phyloP scores from a whole-genome alignment of 441 rosid species.

The Populus hybrid region DNA sequence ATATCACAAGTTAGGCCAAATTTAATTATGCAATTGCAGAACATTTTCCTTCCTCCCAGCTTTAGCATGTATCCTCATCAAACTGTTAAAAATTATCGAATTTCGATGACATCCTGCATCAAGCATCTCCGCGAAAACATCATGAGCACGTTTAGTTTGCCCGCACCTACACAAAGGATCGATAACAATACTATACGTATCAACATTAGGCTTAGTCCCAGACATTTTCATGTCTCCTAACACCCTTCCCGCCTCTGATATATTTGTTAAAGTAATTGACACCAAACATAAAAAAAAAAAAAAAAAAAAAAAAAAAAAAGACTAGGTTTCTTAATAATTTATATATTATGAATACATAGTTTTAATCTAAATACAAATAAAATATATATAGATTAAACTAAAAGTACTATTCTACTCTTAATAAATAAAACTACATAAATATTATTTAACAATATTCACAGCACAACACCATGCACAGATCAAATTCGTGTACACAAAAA shows the following conservation, averaged over 20 bases:
- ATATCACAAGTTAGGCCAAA: no score
- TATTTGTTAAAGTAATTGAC: neutral
- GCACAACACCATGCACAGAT: slow-evolving; percentile 86
- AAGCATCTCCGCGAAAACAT: slow-evolving; percentile 81
- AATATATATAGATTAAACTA: no score
- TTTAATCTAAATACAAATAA: no score
- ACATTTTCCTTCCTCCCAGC: slow-evolving; percentile 82
- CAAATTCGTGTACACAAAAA: slow-evolving; percentile 66
- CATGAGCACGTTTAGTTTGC: slow-evolving; percentile 75
- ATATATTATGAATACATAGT: no score
- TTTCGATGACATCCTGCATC: slow-evolving; percentile 65
- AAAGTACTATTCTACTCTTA: no score
- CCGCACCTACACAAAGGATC: slow-evolving; percentile 80
- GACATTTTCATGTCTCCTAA: slow-evolving; percentile 71
- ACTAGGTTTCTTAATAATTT: no score
- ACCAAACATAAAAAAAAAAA: no score
- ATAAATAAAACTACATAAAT: no score
- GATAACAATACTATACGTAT: slow-evolving; percentile 71
- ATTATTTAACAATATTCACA: slow-evolving; percentile 24
- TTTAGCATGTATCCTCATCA: slow-evolving; percentile 86
- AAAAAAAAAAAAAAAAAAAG: no score
- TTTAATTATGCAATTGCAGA: slow-evolving; percentile 77
- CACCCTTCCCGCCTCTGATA: slow-evolving; percentile 65
- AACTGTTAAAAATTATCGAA: slow-evolving; percentile 65
- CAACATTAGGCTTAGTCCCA: slow-evolving; percentile 71